Percentiles rank a stretch among this genome's conserved stretches.
phyloP scores from a whole-genome alignment of 2,329 filamentous ascomycete genomes.

The Aquanectria penicillioides region DNA sequence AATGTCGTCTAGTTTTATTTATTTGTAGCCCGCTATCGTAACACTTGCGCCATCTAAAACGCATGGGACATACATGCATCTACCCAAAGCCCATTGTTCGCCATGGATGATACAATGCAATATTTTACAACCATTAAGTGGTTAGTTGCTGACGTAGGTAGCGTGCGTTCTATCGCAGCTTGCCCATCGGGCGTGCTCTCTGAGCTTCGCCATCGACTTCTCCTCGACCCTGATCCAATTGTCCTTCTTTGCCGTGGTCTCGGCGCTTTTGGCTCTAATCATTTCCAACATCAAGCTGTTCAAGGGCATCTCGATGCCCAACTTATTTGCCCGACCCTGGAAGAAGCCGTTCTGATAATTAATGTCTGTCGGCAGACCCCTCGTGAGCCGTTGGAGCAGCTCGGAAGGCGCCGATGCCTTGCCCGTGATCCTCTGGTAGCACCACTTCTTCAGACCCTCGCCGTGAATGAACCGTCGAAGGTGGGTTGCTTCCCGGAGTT shows the following conservation, averaged over 20 bases:
- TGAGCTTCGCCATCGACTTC: conserved; percentile 42
- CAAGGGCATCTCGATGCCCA: conserved; percentile 76
- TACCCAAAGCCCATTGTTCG: background rate
- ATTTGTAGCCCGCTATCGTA: background rate
- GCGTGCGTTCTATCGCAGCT: no score
- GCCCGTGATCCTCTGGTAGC: conserved; percentile 49
- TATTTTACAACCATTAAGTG: conserved; percentile 29
- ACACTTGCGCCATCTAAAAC: background rate
- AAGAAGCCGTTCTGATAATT: conserved; percentile 92
- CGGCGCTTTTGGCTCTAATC: conserved; percentile 74
- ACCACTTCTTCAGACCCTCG: conserved; percentile 69
- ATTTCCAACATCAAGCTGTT: conserved; percentile 79
- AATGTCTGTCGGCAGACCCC: conserved; percentile 76
- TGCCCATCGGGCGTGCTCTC: conserved; percentile 7
- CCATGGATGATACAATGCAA: conserved; percentile 1
- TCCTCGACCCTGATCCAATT: conserved; percentile 49
- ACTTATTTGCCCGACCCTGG: conserved; percentile 73
- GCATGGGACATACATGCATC: background rate
- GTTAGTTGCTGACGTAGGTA: conserved; percentile 27
- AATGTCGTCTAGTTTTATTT: no score
- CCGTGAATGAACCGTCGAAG: conserved; percentile 66
- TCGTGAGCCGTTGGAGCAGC: conserved; percentile 74
- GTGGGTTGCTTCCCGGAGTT: conserved; percentile 71
- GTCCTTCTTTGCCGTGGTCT: conserved; percentile 45
- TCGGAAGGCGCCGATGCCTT: conserved; percentile 65